phyloP scores from a whole-genome alignment of 2,329 filamentous ascomycete genomes.

The Penicillium sp. region DNA sequence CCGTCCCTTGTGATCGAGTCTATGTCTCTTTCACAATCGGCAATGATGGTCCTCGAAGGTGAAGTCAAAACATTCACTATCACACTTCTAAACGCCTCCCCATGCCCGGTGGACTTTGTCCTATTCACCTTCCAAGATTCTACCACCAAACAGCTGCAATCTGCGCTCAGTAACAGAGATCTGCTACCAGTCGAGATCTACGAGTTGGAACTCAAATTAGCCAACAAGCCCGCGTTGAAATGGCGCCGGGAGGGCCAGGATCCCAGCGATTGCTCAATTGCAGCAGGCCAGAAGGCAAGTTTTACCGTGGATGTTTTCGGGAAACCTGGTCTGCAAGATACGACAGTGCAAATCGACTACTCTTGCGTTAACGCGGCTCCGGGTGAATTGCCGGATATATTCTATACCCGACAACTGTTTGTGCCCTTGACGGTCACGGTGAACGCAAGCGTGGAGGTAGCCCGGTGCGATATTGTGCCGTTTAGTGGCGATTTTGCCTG shows the following conservation, averaged over 20 bases:
- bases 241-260: constrained; percentile 52
- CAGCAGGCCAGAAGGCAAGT: constrained; percentile 64
- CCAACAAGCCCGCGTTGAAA: constrained; percentile 65
- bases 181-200: constrained; percentile 76
- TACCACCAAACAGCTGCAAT: constrained; percentile 72
- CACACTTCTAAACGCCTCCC: constrained; percentile 75
- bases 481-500: constrained; percentile 70
- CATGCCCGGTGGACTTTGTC: constrained; percentile 76
- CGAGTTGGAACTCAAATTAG: constrained; percentile 78
- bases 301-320: constrained; percentile 85
- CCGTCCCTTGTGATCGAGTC: constrained; percentile 74
- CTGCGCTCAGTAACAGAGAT: constrained; percentile 72
- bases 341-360: constrained; percentile 81
- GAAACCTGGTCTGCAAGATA: constrained; percentile 78
- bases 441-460: constrained; percentile 82
- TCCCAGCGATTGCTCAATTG: constrained; percentile 59
- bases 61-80: constrained; percentile 76
- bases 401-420: constrained; percentile 80
- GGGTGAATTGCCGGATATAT: constrained; percentile 67
- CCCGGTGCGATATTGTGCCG: constrained; percentile 74
- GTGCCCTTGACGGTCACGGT: constrained; percentile 84
- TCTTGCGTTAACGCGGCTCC: constrained; percentile 70
- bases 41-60: constrained; percentile 89
- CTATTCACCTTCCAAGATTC: constrained; percentile 89
- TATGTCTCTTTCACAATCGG: constrained; percentile 76